A percentile compares a stretch with the other conserved stretches of the same genome.
Conservation (phyloP, 345 rosid species). For the Citrus maxima region DNA sequence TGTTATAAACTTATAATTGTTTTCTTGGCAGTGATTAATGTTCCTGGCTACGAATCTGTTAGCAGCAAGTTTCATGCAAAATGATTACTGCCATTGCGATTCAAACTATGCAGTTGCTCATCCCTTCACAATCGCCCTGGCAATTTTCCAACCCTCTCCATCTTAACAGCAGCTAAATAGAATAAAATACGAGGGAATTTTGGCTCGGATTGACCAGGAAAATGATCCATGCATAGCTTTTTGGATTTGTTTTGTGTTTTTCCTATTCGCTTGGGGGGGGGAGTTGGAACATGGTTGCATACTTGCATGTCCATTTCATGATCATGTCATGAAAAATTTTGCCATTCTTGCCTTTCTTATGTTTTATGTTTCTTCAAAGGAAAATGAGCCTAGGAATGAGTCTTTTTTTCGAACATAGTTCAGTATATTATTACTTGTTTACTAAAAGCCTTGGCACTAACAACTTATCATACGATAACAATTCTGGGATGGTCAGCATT, state of each 20-base stretch:
- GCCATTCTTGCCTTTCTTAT: neutral
- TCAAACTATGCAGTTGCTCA: neutral
- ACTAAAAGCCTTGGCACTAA: too few relatives aligned
- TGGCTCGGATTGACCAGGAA: neutral
- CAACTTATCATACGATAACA: too few relatives aligned
- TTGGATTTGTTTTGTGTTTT: neutral
- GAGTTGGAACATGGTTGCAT: neutral
- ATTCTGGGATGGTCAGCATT: too few relatives aligned
- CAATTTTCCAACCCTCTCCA: neutral
- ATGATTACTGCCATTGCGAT: conserved; percentile 1
- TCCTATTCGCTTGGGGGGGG: neutral
- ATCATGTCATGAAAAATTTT: conserved; percentile 1
- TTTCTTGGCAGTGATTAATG: conserved; percentile 46
- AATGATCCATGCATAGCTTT: neutral
- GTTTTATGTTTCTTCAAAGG: neutral
- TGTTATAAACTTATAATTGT: neutral
- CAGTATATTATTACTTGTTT: neutral
- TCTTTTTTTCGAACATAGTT: neutral
- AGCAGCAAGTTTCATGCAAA: conserved; percentile 47
- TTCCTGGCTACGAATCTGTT: conserved; percentile 66
- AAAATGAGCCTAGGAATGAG: neutral
- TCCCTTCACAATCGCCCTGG: neutral
- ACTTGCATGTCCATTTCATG: neutral
- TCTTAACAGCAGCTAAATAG: neutral
- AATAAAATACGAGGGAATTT: neutral